phyloP scores from a whole-genome alignment of 352 stramenopile genomes.

The Globisporangium ultimum region DNA sequence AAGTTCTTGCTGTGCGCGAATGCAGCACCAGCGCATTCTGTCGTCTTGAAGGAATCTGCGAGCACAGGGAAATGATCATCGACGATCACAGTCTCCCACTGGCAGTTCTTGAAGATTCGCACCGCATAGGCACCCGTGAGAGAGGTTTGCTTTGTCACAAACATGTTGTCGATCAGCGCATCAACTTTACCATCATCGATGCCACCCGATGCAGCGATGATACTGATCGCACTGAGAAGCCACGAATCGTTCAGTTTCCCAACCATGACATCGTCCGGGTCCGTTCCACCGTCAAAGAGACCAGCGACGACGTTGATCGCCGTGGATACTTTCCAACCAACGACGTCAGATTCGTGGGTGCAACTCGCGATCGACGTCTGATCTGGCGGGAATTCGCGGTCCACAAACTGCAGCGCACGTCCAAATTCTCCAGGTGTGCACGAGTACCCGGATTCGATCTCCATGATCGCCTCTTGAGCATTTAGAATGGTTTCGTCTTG shows the following conservation, averaged over 20 bases:
- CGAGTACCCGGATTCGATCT: constrained; percentile 85
- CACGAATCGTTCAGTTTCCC: constrained; percentile 86
- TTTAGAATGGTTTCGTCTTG: constrained; percentile 81
- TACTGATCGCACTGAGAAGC: constrained; percentile 89
- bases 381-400: constrained; percentile 87
- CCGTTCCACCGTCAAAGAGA: constrained; percentile 90
- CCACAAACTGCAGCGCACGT: constrained; percentile 82
- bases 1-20: constrained; percentile 87
- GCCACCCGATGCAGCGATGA: constrained; percentile 86
- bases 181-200: constrained; percentile 89
- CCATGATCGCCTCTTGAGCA: constrained; percentile 72
- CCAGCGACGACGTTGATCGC: constrained; percentile 87
- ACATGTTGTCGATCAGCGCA: constrained; percentile 85
- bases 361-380: constrained; percentile 71
- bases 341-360: constrained; percentile 41
- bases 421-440: constrained; percentile 76
- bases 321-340: constrained; percentile 79
- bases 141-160: constrained; percentile 88
- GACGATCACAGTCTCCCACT: constrained; percentile 92
- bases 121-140: constrained; percentile 90
- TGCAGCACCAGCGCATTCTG: constrained; percentile 67
- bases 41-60: constrained; percentile 37
- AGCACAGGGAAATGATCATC: constrained; percentile 91
- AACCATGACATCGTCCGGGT: constrained; percentile 86
- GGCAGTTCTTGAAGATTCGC: constrained; percentile 89